phyloP scores from a whole-genome alignment of 345 rosid species.

The Salix suchowensis region DNA sequence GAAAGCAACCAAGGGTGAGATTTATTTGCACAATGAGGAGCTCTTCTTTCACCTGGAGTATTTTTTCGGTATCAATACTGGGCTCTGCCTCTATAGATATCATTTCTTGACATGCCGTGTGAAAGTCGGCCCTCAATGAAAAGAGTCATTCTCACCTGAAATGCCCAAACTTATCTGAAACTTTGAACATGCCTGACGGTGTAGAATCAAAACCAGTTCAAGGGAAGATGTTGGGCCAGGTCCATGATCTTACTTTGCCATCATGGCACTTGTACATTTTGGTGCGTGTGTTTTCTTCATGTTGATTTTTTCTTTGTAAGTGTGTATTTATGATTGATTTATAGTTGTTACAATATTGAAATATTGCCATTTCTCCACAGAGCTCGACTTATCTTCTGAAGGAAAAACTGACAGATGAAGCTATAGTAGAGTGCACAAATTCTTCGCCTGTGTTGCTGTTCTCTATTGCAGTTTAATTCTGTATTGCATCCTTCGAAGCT shows the following conservation, averaged over 20 bases:
- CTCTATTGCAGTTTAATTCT: too few species aligned
- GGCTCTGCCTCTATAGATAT: conserved; percentile 3
- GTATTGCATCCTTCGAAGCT: too few species aligned
- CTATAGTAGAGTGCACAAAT: too few species aligned
- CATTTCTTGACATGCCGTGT: conserved; percentile 1
- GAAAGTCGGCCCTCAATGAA: background rate
- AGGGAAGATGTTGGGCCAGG: background rate
- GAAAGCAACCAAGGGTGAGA: background rate
- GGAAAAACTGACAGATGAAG: too few species aligned
- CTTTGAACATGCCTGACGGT: background rate
- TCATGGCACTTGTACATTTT: conserved; percentile 17
- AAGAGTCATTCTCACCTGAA: background rate
- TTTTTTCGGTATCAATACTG: background rate
- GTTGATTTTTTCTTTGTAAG: background rate
- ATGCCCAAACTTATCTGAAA: background rate
- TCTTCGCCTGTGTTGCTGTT: too few species aligned
- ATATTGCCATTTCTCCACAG: background rate
- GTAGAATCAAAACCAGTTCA: background rate
- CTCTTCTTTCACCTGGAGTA: background rate
- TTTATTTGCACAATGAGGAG: background rate
- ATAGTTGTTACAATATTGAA: background rate
- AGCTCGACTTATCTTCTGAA: too few species aligned
- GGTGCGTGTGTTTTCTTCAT: background rate
- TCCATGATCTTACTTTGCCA: background rate
- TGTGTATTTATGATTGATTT: background rate